These are phyloP conservation scores for Penicillium olsonii DNA, from an alignment of 2,329 filamentous ascomycete species.

Conservation along the genomic window DNA sequence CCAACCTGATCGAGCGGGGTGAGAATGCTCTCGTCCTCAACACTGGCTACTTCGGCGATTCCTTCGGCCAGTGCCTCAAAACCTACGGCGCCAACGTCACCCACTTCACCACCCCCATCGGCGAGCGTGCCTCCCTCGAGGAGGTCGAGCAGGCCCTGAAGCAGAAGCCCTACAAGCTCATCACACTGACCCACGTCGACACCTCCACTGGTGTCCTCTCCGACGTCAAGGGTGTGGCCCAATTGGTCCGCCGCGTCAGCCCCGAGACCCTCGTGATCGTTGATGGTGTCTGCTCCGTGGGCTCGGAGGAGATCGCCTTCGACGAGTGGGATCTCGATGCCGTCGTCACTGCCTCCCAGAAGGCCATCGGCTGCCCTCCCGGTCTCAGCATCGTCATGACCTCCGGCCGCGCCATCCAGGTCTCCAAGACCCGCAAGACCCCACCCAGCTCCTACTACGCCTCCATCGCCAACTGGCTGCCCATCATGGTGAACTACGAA, in stretches of 20 bases:
- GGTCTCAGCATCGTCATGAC: conserved; percentile 94
- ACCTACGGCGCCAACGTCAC: conserved; percentile 90
- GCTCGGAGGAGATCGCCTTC: conserved; percentile 92
- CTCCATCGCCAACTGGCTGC: conserved; percentile 95
- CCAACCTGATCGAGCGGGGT: conserved; percentile 85
- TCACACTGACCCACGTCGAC: conserved; percentile 96
- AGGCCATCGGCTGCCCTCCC: conserved; percentile 93
- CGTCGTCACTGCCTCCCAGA: conserved; percentile 92
- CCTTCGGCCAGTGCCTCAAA: conserved; percentile 86
- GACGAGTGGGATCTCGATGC: conserved; percentile 93
- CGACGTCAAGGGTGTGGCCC: conserved; percentile 80
- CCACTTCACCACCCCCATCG: conserved; percentile 85
- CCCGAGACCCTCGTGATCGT: conserved; percentile 90
- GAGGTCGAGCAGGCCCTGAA: conserved; percentile 87
- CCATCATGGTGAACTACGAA: conserved; percentile 99
- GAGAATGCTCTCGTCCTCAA: conserved; percentile 92
- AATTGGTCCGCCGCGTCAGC: conserved; percentile 80
- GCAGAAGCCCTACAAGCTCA: conserved; percentile 88
- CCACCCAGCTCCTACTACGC: conserved; percentile 89
- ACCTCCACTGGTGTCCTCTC: conserved; percentile 95
- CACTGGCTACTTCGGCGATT: conserved; percentile 96
- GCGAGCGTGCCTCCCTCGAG: conserved; percentile 78
- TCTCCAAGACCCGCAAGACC: conserved; percentile 76
- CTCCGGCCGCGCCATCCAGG: conserved; percentile 81
- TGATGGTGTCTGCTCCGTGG: conserved; percentile 96